Evolutionary conservation across 148 eudicot genomes (phyloP).

Genomic region (Vaccinium corymbosum): DNA sequence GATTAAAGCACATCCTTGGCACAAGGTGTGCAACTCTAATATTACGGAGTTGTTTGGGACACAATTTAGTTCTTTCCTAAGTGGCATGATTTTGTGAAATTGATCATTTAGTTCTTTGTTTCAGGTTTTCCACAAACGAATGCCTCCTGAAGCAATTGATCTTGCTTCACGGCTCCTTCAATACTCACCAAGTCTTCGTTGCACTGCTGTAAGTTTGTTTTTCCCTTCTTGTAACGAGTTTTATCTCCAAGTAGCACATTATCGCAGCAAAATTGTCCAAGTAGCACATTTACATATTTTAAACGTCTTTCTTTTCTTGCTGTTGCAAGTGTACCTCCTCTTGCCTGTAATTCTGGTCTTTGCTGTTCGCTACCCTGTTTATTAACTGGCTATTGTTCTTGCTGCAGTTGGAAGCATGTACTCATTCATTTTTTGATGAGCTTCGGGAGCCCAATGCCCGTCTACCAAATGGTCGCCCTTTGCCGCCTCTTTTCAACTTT

Average conservation of each 20-base stretch:
- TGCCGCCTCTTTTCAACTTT: constrained; percentile 91
- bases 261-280: neutral
- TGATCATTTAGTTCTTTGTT: constrained; percentile 20
- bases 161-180: constrained; percentile 84
- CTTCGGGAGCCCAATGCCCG: constrained; percentile 90
- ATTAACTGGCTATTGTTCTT: constrained; percentile 6
- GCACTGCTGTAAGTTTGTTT: constrained; percentile 72
- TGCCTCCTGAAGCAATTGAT: constrained; percentile 94
- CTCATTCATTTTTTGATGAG: constrained; percentile 93
- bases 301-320: neutral
- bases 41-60: neutral
- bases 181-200: constrained; percentile 87
- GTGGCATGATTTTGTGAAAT: constrained; percentile 4
- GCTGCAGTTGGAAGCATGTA: constrained; percentile 87
- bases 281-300: neutral
- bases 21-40: constrained; percentile 53
- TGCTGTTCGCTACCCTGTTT: neutral
- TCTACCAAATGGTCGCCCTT: constrained; percentile 84
- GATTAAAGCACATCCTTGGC: constrained; percentile 96
- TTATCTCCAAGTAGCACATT: neutral
- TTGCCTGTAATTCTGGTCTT: neutral
- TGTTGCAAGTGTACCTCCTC: neutral
- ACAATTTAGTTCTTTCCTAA: neutral
- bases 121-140: constrained; percentile 76
- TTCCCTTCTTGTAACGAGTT: neutral